Conservation (phyloP, 129 eudicot genomes). For the Centaurea solstitialis region DNA sequence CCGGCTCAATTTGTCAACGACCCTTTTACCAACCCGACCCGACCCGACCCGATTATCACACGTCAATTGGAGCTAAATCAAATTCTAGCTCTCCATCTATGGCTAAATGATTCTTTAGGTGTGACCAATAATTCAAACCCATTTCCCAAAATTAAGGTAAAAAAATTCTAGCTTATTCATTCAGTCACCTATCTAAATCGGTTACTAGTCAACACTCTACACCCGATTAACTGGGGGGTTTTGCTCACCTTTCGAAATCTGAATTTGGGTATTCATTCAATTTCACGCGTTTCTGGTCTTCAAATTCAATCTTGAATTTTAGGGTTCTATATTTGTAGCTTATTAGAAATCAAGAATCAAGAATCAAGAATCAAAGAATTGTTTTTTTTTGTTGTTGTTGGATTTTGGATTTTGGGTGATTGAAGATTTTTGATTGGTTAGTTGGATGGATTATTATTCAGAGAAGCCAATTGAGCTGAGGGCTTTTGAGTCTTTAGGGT, state of each 20-base stretch:
- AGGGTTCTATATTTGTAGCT: neutral
- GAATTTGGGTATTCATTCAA: conserved; percentile 4
- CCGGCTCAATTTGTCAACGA: neutral
- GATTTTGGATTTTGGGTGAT: no score
- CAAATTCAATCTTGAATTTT: conserved; percentile 2
- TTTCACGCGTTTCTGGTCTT: conserved; percentile 28
- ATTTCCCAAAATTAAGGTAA: neutral
- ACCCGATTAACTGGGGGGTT: neutral
- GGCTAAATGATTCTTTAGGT: neutral
- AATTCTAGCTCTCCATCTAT: no score
- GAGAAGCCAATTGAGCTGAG: conserved; percentile 53
- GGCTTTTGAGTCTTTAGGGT: conserved; percentile 72
- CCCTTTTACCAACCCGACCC: conserved; percentile 4
- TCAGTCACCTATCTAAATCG: conserved; percentile 4
- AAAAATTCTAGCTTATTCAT: neutral
- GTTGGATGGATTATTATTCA: conserved; percentile 31
- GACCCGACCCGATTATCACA: conserved; percentile 5
- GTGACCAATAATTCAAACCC: conserved; percentile 22
- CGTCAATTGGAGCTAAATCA: neutral
- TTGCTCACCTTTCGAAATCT: conserved; percentile 2
- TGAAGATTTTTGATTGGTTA: neutral
- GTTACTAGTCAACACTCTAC: conserved; percentile 25
- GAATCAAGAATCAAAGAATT: neutral
- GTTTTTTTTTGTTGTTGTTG: neutral
- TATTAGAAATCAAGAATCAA: neutral